Evolutionary conservation across 2,329 filamentous ascomycete genomes (phyloP).

Genomic region (Paraphaeosphaeria minitans): DNA sequence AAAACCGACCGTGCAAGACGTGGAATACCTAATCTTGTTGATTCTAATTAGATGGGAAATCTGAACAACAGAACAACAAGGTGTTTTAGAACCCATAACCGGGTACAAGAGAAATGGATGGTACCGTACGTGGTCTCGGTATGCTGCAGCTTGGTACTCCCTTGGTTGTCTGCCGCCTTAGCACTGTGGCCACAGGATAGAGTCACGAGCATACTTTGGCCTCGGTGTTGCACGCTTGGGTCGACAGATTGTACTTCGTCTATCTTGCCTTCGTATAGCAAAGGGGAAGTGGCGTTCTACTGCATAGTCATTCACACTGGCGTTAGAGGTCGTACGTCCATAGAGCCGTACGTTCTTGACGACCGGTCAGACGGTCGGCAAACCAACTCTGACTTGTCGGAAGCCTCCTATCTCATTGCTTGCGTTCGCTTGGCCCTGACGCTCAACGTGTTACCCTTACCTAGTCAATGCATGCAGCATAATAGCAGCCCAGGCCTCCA

Average conservation of each 20-base stretch:
- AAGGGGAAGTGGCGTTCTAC: not conserved
- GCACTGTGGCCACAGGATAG: not conserved
- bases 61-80: not conserved
- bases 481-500: slow-evolving; percentile 8
- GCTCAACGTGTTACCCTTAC: slow-evolving; percentile 17
- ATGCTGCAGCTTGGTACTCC: not conserved
- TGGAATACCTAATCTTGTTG: not conserved
- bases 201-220: not conserved
- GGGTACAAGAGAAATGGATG: not conserved
- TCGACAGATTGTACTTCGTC: not conserved
- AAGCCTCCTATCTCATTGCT: slow-evolving; percentile 14
- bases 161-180: not conserved
- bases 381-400: slow-evolving; percentile 7
- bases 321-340: slow-evolving; percentile 1
- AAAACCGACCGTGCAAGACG: slow-evolving; percentile 6
- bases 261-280: not conserved
- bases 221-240: not conserved
- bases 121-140: not conserved
- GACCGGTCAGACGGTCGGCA: slow-evolving; percentile 11
- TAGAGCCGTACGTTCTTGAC: slow-evolving; percentile 1
- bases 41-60: not conserved
- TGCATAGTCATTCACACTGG: not conserved
- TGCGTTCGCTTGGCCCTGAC: slow-evolving; percentile 10
- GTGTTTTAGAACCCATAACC: not conserved
- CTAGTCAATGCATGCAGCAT: slow-evolving; percentile 13